Base-by-base conservation (phyloP, 176 grass and related monocot genomes). In the Oryza meridionalis region DNA sequence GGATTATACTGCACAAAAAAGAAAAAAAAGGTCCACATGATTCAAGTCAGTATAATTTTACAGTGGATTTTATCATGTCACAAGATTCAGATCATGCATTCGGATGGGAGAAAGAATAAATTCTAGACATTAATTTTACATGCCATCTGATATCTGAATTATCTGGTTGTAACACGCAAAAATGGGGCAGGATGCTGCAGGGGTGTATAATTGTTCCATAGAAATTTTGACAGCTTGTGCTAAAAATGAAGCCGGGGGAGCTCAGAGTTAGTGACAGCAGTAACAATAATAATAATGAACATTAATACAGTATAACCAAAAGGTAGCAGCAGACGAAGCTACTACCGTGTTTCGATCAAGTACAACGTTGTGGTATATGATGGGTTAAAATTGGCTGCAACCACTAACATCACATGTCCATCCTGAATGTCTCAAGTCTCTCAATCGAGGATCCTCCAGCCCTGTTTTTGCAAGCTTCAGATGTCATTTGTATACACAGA, bases 401-500 rank as follows among this genome's bases (percentile, higher is more conserved):
- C 16, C 73, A 25, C 47, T 35, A 37, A 73, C 47, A 78, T 21
- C 9, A 59, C 16, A 90, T 50, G 79, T 50, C 50, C 73, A 73
- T 82, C 32, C 45, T n/a, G 68, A 47, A 68, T 38, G 13, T 47
- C 27, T 75, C 47, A n/a, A 55, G 1, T 55, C 44, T 35, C 19
- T 63, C 47, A 4, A 47, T 50, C 11, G n/a, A 61, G 72, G 16
- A 21, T 69, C 38, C 1, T 63, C 21, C 16, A 10, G 6, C 49
- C 38, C 6, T 46, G 72, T 47, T 73, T 27, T 77, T 25, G 11
- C 8, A 66, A 66, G 45, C 59, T 72, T 29, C 19, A 17, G 22
- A 73, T 19, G 75, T 84, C 72, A 86, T 65, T 90, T 75, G 17
- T 83, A 16, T 43, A 76, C 70, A 63, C 43, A 44, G 42, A 90